Percentiles rank a stretch among this genome's conserved stretches.
Evolutionary conservation across 192 early-diverging fungal species (phyloP).

Genomic region (Paraglomus brasilianum): DNA sequence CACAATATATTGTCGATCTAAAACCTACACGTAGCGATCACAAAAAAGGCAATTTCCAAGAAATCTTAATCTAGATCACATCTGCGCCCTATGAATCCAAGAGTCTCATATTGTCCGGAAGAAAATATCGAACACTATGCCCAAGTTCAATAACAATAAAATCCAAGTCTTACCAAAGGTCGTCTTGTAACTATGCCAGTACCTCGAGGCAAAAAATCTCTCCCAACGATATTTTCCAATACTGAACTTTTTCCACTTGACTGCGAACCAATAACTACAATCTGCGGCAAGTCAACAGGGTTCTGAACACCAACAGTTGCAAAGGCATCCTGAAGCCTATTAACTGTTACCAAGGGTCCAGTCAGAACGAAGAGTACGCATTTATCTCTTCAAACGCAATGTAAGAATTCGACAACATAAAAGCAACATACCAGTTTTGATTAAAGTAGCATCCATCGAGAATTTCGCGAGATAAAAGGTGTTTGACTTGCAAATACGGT

Average conservation of each 20-base stretch:
- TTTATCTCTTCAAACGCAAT: too few relatives aligned
- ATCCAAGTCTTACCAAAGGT: slow-evolving; percentile 78
- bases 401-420: too few relatives aligned
- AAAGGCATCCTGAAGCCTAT: slow-evolving; percentile 88
- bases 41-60: too few relatives aligned
- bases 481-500: too few relatives aligned
- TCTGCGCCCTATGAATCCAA: too few relatives aligned
- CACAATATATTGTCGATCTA: too few relatives aligned
- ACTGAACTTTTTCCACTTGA: slow-evolving; percentile 96
- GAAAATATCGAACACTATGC: too few relatives aligned
- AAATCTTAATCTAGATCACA: too few relatives aligned
- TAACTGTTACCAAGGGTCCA: slow-evolving; percentile 45
- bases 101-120: too few relatives aligned
- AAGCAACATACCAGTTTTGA: slow-evolving; percentile 45
- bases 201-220: slow-evolving; percentile 97
- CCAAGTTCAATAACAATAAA: neutral
- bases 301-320: slow-evolving; percentile 86
- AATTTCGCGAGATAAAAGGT: too few relatives aligned
- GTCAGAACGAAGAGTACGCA: too few relatives aligned
- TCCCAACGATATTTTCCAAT: slow-evolving; percentile 98
- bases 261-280: slow-evolving; percentile 84
- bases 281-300: slow-evolving; percentile 87
- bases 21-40: too few relatives aligned
- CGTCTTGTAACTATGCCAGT: slow-evolving; percentile 97
- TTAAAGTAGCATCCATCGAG: slow-evolving; percentile 52